These are phyloP conservation scores for Pseudopyricularia cyperi DNA, from an alignment of 2,329 filamentous ascomycete species.

Conservation along the genomic window DNA sequence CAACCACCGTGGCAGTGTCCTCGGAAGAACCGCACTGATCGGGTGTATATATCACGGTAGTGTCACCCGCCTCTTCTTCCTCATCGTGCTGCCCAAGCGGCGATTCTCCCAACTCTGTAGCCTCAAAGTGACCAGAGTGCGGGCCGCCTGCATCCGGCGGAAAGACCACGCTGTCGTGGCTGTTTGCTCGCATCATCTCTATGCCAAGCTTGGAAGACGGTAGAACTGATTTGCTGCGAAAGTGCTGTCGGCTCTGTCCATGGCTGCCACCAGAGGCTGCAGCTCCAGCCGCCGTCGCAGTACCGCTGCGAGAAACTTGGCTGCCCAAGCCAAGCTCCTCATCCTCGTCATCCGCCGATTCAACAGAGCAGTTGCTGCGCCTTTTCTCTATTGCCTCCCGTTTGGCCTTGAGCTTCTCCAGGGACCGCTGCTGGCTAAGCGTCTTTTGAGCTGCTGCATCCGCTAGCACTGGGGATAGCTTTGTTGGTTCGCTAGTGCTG, in stretches of 20 bases:
- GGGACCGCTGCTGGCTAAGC: slow-evolving; percentile 38
- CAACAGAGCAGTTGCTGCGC: slow-evolving; percentile 57
- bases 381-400: slow-evolving; percentile 64
- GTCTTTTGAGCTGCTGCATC: slow-evolving; percentile 50
- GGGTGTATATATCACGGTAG: slow-evolving; percentile 14
- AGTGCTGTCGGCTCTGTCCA: slow-evolving; percentile 24
- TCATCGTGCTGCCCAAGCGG: slow-evolving; percentile 25
- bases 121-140: slow-evolving; percentile 23
- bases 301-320: slow-evolving; percentile 13
- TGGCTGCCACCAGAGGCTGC: slow-evolving; percentile 20
- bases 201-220: slow-evolving; percentile 83
- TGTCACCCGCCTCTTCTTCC: slow-evolving; percentile 9
- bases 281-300: slow-evolving; percentile 8
- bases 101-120: slow-evolving; percentile 39
- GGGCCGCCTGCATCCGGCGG: slow-evolving; percentile 20
- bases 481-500: slow-evolving; percentile 19
- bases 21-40: slow-evolving; percentile 5
- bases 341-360: slow-evolving; percentile 90
- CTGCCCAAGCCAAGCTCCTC: slow-evolving; percentile 60
- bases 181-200: slow-evolving; percentile 97
- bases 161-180: slow-evolving; percentile 61
- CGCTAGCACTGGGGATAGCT: slow-evolving; percentile 41
- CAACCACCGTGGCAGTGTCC: slow-evolving; percentile 5
- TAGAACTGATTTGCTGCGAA: slow-evolving; percentile 41
- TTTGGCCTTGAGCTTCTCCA: slow-evolving; percentile 62